phyloP scores from a whole-genome alignment of 2,329 filamentous ascomycete species.

The Kalmusia sp. region DNA sequence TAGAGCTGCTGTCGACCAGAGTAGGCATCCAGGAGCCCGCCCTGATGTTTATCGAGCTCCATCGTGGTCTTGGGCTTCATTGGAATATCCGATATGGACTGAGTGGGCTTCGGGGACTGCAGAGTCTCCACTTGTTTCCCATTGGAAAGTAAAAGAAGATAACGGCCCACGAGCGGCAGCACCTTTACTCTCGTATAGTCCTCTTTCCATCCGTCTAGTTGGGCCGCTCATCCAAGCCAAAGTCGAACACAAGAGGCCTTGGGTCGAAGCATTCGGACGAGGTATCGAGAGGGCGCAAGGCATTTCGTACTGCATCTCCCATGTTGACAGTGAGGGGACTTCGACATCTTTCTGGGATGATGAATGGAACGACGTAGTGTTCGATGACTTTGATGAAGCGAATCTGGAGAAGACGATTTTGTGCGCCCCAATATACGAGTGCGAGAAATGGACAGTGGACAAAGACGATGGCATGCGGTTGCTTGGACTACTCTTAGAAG shows the following conservation, averaged over 20 bases:
- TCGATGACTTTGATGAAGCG: slow-evolving; percentile 3
- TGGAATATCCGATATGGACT: slow-evolving; percentile 1
- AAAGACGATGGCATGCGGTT: background rate
- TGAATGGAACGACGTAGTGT: slow-evolving; percentile 5
- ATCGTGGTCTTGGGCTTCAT: slow-evolving; percentile 7
- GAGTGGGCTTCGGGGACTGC: background rate
- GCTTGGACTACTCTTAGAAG: background rate
- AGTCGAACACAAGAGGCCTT: background rate
- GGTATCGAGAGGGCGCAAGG: slow-evolving; percentile 6
- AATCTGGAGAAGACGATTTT: background rate
- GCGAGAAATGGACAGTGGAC: background rate
- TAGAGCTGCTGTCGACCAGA: slow-evolving; percentile 3
- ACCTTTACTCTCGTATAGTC: background rate
- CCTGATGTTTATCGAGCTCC: background rate
- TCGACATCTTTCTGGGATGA: background rate
- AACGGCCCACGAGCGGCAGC: background rate
- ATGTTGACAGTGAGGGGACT: background rate
- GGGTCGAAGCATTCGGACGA: slow-evolving; percentile 2
- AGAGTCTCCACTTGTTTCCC: background rate
- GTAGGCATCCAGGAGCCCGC: background rate
- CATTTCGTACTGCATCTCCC: slow-evolving; percentile 4
- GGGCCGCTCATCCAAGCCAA: background rate
- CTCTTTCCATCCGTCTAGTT: background rate
- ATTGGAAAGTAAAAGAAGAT: slow-evolving; percentile 1
- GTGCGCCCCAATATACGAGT: slow-evolving; percentile 8